These are phyloP conservation scores for Saraca asoca DNA, from an alignment of 331 rosid species.

Conservation along the genomic window DNA sequence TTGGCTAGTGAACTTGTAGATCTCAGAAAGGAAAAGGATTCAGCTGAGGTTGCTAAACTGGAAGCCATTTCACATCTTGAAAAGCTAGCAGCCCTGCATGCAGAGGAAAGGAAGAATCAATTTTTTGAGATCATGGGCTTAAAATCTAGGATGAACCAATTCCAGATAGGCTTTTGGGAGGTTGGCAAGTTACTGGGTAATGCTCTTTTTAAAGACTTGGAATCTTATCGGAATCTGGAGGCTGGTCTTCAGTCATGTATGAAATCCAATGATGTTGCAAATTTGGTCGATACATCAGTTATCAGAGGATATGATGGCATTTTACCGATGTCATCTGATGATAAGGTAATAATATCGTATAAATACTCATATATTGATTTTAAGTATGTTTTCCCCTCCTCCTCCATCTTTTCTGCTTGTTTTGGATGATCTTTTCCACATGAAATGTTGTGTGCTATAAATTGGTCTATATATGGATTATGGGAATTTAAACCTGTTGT, in stretches of 20 bases:
- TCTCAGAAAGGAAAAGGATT: conserved; percentile 65
- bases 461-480: too few relatives aligned
- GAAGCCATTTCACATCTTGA: conserved; percentile 71
- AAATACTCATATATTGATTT: conserved; percentile 8
- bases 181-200: conserved; percentile 49
- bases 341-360: conserved; percentile 53
- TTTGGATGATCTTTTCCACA: conserved; percentile 28
- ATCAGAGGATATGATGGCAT: conserved; percentile 38
- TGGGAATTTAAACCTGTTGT: conserved; percentile 1
- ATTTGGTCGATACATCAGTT: conserved; percentile 44
- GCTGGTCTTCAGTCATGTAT: conserved; percentile 57
- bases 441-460: conserved; percentile 6
- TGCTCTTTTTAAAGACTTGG: conserved; percentile 60
- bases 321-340: conserved; percentile 39
- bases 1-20: conserved; percentile 60
- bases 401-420: conserved; percentile 16
- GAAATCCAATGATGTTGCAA: conserved; percentile 43
- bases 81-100: conserved; percentile 53
- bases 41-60: conserved; percentile 64
- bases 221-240: conserved; percentile 60
- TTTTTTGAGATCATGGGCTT: conserved; percentile 60
- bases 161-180: conserved; percentile 63
- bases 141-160: conserved; percentile 63
- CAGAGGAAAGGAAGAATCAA: conserved; percentile 56
- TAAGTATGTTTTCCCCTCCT: neutral